These are phyloP conservation scores for Periglandula ipomoeae DNA, from an alignment of 2,329 filamentous ascomycete genomes.

Conservation along the genomic window DNA sequence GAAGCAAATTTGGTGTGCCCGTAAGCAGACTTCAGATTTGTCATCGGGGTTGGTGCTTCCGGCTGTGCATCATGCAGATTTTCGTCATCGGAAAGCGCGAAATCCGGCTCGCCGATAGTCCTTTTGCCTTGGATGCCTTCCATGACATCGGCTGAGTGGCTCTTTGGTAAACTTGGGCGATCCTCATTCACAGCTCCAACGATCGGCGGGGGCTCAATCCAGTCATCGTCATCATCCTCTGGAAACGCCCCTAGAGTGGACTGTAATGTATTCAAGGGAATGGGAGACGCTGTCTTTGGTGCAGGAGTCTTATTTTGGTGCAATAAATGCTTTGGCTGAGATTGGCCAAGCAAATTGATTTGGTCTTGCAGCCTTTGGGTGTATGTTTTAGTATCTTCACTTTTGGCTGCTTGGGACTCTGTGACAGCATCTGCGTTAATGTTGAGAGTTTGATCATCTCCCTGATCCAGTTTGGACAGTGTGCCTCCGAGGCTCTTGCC, in stretches of 20 bases:
- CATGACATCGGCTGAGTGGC: conserved; percentile 52
- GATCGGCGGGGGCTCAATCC: conserved; percentile 46
- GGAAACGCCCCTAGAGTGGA: conserved; percentile 53
- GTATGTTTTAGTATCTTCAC: conserved; percentile 63
- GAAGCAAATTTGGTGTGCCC: conserved; percentile 29
- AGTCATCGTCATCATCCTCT: conserved; percentile 51
- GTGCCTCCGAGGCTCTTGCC: conserved; percentile 59
- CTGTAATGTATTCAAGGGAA: conserved; percentile 21
- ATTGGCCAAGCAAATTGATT: conserved; percentile 64
- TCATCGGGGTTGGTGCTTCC: background rate
- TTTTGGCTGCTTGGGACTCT: conserved; percentile 23
- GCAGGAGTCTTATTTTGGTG: conserved; percentile 23
- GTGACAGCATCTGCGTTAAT: conserved; percentile 41
- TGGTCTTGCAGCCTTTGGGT: conserved; percentile 88
- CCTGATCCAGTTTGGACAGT: conserved; percentile 30
- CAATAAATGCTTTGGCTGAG: conserved; percentile 35
- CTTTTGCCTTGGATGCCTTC: conserved; percentile 43
- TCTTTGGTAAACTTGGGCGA: conserved; percentile 49
- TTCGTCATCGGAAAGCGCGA: conserved; percentile 9
- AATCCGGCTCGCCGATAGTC: conserved; percentile 36
- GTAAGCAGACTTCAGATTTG: conserved; percentile 7
- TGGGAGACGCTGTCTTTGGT: conserved; percentile 19
- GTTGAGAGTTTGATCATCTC: conserved; percentile 41
- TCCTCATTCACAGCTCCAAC: conserved; percentile 19
- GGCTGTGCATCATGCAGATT: background rate